Percentiles rank a stretch among this genome's conserved stretches.
Evolutionary conservation across 768 basidiomycete genomes (phyloP).

Genomic region (Pisolithus albus): DNA sequence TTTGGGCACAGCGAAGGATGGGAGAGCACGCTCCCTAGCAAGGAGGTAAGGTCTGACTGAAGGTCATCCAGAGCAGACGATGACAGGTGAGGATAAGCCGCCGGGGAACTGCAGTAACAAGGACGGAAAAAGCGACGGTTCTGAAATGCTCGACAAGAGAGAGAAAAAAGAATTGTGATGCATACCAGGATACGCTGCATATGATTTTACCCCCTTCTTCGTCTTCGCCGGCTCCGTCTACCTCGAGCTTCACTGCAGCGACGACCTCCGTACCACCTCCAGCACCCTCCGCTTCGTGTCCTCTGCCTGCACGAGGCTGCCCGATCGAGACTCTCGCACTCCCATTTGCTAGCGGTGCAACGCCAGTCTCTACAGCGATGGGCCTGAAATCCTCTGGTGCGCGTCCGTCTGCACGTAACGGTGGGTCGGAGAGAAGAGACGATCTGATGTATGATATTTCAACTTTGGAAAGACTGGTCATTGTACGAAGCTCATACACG

Average conservation of each 20-base stretch:
- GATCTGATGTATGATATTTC: conserved; percentile 72
- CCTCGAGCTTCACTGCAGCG: conserved; percentile 75
- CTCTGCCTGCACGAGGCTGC: conserved; percentile 47
- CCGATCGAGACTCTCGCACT: conserved; percentile 76
- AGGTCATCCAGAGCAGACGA: conserved; percentile 65
- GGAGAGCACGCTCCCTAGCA: conserved; percentile 58
- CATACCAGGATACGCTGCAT: conserved; percentile 74
- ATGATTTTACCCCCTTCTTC: conserved; percentile 55
- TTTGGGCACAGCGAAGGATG: conserved; percentile 59
- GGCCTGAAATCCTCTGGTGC: conserved; percentile 57
- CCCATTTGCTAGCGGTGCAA: conserved; percentile 78
- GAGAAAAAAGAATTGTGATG: conserved; percentile 9
- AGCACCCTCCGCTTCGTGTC: conserved; percentile 70
- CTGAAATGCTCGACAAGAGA: background rate
- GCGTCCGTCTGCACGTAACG: conserved; percentile 76
- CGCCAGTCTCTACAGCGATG: conserved; percentile 68
- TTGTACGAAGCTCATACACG: background rate
- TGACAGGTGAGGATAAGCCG: conserved; percentile 69
- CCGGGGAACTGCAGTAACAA: conserved; percentile 57
- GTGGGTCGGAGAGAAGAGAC: conserved; percentile 50
- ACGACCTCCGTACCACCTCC: conserved; percentile 76
- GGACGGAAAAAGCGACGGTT: conserved; percentile 18
- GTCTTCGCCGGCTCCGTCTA: conserved; percentile 44
- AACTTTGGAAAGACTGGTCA: conserved; percentile 54
- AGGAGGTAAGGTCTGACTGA: conserved; percentile 61